Conservation (phyloP, 108 stramenopile genomes). For the Epithemia pelagica region DNA sequence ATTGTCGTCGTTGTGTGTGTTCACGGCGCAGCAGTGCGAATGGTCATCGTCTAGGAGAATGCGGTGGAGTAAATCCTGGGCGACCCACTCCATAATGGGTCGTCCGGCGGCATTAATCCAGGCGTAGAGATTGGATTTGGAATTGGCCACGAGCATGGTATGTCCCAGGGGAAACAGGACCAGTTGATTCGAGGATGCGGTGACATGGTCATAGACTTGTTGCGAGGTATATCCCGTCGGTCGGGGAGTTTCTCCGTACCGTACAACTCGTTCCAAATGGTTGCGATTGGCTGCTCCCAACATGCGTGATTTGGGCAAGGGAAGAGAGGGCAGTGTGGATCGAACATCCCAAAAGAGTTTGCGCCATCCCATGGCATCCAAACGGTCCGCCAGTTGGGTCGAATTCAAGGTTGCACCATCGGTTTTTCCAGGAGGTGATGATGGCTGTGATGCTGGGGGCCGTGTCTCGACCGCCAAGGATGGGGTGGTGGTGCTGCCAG, state of each 20-base stretch:
- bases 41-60: no score
- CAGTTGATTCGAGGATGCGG: slow-evolving; percentile 10
- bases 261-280: slow-evolving; percentile 3
- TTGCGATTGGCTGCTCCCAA: neutral
- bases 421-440: no score
- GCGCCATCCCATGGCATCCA: slow-evolving; percentile 77
- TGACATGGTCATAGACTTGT: slow-evolving; percentile 12
- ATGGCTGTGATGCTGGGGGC: neutral
- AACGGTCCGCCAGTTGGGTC: slow-evolving; percentile 29
- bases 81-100: slow-evolving; percentile 63
- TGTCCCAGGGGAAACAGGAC: slow-evolving; percentile 55
- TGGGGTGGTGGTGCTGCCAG: neutral
- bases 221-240: slow-evolving; percentile 25
- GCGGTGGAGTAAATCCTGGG: slow-evolving; percentile 12
- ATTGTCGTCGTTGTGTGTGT: no score
- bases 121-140: slow-evolving; percentile 37
- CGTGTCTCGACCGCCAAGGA: neutral
- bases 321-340: slow-evolving; percentile 20
- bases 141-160: slow-evolving; percentile 64
- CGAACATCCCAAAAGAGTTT: slow-evolving; percentile 75
- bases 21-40: no score
- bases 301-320: slow-evolving; percentile 2
- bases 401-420: no score
- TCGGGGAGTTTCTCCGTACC: neutral
- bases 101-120: slow-evolving; percentile 44